Percentiles rank a stretch among this genome's conserved stretches.
phyloP scores from a whole-genome alignment of 495 filamentous ascomycete species.

The Cetradonia linearis region DNA sequence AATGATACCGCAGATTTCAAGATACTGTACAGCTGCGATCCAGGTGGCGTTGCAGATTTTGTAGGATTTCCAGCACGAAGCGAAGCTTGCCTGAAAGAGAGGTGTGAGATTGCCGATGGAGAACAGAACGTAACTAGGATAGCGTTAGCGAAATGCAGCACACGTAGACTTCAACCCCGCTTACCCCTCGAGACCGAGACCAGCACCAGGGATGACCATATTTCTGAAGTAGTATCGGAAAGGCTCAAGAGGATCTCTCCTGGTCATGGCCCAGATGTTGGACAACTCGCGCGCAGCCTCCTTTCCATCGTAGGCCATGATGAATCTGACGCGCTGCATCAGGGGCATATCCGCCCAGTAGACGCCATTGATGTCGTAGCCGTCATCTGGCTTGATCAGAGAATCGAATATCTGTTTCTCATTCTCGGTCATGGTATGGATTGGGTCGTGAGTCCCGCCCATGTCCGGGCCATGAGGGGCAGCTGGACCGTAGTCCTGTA shows the following conservation, averaged over 20 bases:
- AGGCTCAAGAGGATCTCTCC: conserved; percentile 68
- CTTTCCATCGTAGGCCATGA: conserved; percentile 52
- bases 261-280: conserved; percentile 64
- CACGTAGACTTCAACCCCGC: conserved; percentile 9
- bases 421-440: conserved; percentile 47
- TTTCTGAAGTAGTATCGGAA: conserved; percentile 76
- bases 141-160: conserved; percentile 5
- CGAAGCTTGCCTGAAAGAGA: conserved; percentile 59
- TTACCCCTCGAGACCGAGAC: conserved; percentile 75
- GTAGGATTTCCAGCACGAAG: conserved; percentile 57
- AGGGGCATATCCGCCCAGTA: conserved; percentile 84
- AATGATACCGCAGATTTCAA: conserved; percentile 84
- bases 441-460: conserved; percentile 40
- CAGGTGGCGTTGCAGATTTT: conserved; percentile 61
- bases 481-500: conserved; percentile 42
- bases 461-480: conserved; percentile 48
- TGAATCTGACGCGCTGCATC: conserved; percentile 56
- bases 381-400: conserved; percentile 71
- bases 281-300: conserved; percentile 57
- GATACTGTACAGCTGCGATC: conserved; percentile 68
- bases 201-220: conserved; percentile 79
- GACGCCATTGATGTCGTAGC: conserved; percentile 62
- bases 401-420: conserved; percentile 64
- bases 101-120: conserved; percentile 83
- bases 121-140: conserved; percentile 69